phyloP scores from a whole-genome alignment of 2,329 filamentous ascomycete genomes.

The Aspergillus tubingensis region DNA sequence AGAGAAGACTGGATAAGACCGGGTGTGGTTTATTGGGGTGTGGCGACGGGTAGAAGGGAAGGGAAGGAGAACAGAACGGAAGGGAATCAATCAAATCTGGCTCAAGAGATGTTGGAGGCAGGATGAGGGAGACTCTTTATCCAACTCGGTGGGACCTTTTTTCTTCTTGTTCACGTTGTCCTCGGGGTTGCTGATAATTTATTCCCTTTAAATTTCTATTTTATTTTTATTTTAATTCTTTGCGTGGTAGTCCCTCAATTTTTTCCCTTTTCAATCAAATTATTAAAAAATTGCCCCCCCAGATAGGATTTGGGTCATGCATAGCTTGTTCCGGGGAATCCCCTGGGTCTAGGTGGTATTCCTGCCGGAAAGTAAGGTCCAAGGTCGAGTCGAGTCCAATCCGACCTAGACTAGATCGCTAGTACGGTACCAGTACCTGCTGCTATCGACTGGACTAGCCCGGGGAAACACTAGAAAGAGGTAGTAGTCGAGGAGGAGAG shows the following conservation, averaged over 20 bases:
- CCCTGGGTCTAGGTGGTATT: conserved; percentile 4
- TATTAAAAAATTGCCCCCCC: not conserved
- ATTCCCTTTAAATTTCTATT: not conserved
- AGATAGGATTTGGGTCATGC: conserved; percentile 4
- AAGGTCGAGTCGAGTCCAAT: not conserved
- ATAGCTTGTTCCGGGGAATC: conserved; percentile 12
- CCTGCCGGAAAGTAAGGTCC: not conserved
- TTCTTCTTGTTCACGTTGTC: not conserved
- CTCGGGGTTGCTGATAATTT: not conserved
- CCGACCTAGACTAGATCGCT: not conserved
- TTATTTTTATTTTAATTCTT: not conserved
- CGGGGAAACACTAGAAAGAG: not conserved
- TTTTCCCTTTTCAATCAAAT: not conserved
- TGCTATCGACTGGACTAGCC: not conserved
- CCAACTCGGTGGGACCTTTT: conserved; percentile 22
- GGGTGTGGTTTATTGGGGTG: conserved; percentile 9
- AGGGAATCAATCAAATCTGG: conserved; percentile 2
- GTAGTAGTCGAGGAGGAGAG: not conserved
- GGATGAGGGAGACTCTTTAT: conserved; percentile 27
- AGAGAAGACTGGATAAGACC: not conserved
- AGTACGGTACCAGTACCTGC: conserved; percentile 3
- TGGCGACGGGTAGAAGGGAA: conserved; percentile 16
- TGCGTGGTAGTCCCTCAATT: not conserved
- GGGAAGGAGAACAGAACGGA: conserved; percentile 22
- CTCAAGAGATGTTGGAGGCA: conserved; percentile 6